Percentiles rank a stretch among this genome's conserved stretches.
Conservation (phyloP, 2,329 filamentous ascomycete species). For the Pseudocercospora fijiensis region DNA sequence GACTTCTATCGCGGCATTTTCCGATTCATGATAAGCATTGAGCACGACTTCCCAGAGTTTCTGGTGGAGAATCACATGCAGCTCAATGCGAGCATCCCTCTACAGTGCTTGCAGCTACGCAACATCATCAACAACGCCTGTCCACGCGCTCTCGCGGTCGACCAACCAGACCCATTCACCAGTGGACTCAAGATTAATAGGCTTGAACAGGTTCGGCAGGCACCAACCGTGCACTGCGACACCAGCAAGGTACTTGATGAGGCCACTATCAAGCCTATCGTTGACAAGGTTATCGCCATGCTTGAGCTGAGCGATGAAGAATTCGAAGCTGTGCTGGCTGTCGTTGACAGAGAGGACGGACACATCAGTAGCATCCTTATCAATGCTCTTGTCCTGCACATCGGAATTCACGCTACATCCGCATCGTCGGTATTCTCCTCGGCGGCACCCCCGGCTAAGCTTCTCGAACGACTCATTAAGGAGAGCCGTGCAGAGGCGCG, state of each 20-base stretch:
- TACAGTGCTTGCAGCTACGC: conserved; percentile 80
- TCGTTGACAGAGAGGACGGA: conserved; percentile 58
- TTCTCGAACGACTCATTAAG: conserved; percentile 74
- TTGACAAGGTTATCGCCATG: conserved; percentile 51
- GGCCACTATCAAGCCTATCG: conserved; percentile 53
- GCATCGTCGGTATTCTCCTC: conserved; percentile 64
- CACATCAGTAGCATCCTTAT: conserved; percentile 57
- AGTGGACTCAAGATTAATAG: conserved; percentile 73
- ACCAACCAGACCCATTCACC: conserved; percentile 71
- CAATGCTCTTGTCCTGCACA: conserved; percentile 78
- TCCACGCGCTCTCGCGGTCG: conserved; percentile 63
- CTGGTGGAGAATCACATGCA: conserved; percentile 81
- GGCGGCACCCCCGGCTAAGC: conserved; percentile 64
- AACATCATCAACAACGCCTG: conserved; percentile 85
- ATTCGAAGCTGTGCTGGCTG: conserved; percentile 72
- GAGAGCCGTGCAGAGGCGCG: conserved; percentile 74
- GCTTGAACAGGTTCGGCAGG: conserved; percentile 69
- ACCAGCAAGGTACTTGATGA: conserved; percentile 52
- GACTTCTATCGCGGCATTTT: conserved; percentile 82
- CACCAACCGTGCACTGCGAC: conserved; percentile 65
- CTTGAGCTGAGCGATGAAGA: conserved; percentile 64
- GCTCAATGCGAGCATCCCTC: conserved; percentile 77
- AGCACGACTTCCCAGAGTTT: conserved; percentile 95
- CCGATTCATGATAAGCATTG: conserved; percentile 78
- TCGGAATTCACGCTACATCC: conserved; percentile 69